phyloP scores from a whole-genome alignment of 2,329 filamentous ascomycete genomes.

The Alternaria incomplexa region DNA sequence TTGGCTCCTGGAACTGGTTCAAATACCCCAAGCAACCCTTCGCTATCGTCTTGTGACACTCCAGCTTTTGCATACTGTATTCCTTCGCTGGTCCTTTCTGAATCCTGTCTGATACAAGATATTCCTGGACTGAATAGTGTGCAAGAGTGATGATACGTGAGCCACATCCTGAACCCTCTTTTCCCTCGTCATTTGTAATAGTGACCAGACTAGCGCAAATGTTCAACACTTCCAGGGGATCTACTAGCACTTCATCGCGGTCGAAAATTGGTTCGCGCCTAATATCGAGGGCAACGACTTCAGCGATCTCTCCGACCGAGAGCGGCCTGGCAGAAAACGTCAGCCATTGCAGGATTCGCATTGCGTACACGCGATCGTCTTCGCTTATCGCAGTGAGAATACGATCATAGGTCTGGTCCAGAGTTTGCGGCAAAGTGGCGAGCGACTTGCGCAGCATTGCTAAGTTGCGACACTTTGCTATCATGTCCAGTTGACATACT shows the following conservation, averaged over 20 bases:
- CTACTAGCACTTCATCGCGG: conserved; percentile 40
- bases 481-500: conserved; percentile 30
- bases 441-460: conserved; percentile 25
- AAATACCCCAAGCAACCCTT: too few relatives aligned
- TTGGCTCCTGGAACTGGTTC: too few relatives aligned
- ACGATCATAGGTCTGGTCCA: conserved; percentile 38
- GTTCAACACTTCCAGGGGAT: conserved; percentile 37
- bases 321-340: conserved; percentile 30
- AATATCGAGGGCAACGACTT: conserved; percentile 36
- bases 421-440: conserved; percentile 23
- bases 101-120: too few relatives aligned
- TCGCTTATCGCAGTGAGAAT: conserved; percentile 30
- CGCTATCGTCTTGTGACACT: too few relatives aligned
- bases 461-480: conserved; percentile 28
- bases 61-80: too few relatives aligned
- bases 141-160: too few relatives aligned
- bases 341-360: conserved; percentile 35
- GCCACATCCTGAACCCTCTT: too few relatives aligned
- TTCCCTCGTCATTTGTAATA: too few relatives aligned
- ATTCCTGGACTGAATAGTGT: too few relatives aligned
- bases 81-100: too few relatives aligned
- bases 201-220: conserved; percentile 44
- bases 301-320: conserved; percentile 27
- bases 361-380: conserved; percentile 20
- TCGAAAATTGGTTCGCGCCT: conserved; percentile 38